A percentile compares a stretch with the other conserved stretches of the same genome.
Conservation (phyloP, 495 filamentous ascomycete genomes). For the Hypoxylon fuscum region DNA sequence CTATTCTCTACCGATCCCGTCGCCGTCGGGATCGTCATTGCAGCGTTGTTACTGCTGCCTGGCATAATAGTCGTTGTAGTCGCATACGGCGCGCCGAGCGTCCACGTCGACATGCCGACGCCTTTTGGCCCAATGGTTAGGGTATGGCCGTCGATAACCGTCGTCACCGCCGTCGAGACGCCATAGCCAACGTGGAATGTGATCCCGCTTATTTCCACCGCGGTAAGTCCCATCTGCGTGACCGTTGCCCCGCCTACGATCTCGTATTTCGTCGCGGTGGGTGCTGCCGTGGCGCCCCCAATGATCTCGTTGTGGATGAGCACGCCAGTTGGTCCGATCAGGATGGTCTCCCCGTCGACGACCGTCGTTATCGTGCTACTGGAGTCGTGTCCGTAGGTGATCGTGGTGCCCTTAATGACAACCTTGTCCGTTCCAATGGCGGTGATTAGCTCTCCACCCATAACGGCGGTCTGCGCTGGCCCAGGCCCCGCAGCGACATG, state of each 20-base stretch:
- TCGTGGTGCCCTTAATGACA: conserved; percentile 55
- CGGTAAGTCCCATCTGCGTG: conserved; percentile 57
- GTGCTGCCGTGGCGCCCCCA: conserved; percentile 47
- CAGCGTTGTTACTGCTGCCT: conserved; percentile 17
- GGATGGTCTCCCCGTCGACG: conserved; percentile 54
- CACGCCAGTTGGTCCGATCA: conserved; percentile 58
- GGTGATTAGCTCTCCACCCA: conserved; percentile 57
- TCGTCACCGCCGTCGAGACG: conserved; percentile 47
- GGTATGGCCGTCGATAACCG: conserved; percentile 52
- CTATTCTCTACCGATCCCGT: conserved; percentile 19
- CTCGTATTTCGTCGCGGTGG: conserved; percentile 49
- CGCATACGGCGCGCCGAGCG: conserved; percentile 53
- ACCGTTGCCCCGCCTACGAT: conserved; percentile 59
- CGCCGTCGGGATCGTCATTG: conserved; percentile 33
- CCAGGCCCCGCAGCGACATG: conserved; percentile 36
- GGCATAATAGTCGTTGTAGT: conserved; percentile 50
- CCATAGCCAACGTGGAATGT: conserved; percentile 56
- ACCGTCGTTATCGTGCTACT: conserved; percentile 47
- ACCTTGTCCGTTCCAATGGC: conserved; percentile 54
- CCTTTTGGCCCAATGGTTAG: conserved; percentile 53
- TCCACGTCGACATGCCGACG: conserved; percentile 55
- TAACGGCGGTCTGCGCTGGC: conserved; percentile 54
- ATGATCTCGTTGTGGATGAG: conserved; percentile 51
- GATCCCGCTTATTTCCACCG: conserved; percentile 57
- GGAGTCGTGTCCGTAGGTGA: conserved; percentile 48